A percentile compares a stretch with the other conserved stretches of the same genome.
phyloP scores from a whole-genome alignment of 1,284 basidiomycete species.

The Quambalaria eucalypti region DNA sequence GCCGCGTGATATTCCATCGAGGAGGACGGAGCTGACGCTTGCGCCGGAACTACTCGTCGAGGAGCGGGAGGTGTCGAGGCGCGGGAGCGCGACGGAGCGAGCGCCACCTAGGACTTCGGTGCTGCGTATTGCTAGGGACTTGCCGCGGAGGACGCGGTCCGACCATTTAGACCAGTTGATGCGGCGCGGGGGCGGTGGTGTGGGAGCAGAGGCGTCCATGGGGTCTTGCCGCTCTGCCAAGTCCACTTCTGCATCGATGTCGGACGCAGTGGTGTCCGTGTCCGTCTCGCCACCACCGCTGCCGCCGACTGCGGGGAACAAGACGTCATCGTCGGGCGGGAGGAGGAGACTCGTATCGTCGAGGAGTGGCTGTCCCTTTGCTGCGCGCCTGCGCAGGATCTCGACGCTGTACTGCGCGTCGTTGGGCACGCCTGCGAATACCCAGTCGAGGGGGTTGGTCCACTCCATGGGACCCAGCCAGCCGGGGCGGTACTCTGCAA shows the following conservation, averaged over 20 bases:
- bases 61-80: background rate
- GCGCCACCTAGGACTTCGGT: conserved; percentile 5
- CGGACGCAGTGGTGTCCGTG: background rate
- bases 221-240: background rate
- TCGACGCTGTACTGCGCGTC: conserved; percentile 25
- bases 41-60: background rate
- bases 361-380: conserved; percentile 15
- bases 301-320: background rate
- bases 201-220: background rate
- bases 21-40: background rate
- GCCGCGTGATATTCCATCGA: background rate
- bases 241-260: background rate
- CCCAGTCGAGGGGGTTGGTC: conserved; percentile 11
- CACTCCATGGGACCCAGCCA: conserved; percentile 15
- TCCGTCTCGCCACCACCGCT: background rate
- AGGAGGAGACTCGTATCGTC: background rate
- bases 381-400: conserved; percentile 17
- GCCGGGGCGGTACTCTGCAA: conserved; percentile 16
- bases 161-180: conserved; percentile 5
- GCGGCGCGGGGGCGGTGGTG: background rate
- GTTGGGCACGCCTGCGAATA: conserved; percentile 29
- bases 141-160: background rate
- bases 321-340: background rate
- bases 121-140: background rate
- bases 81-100: conserved; percentile 1